Base-by-base conservation (phyloP, 306 rosid species). In the Senna tora region DNA sequence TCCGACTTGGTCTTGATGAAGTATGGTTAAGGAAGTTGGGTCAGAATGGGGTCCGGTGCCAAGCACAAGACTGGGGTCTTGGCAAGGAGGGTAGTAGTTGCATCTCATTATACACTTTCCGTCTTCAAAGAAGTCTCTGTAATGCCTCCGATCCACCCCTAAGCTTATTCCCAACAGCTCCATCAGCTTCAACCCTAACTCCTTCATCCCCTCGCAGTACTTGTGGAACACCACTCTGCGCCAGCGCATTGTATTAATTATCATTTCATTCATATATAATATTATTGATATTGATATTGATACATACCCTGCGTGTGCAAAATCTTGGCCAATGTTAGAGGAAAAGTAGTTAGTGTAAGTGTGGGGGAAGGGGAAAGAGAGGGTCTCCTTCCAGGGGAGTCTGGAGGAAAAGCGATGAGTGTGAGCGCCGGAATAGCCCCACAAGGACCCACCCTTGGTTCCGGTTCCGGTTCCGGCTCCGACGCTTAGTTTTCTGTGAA, bases 41-140 rank as follows among this genome's bases (percentile, higher is more conserved):
- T 91, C 97, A 21, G 90, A 86, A 67, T 88, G 97, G 21, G 97
- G 91, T 25, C 95, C 94, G 0, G 91, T 88, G 14, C 96, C 96
- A 3, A 90, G 64, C 9, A 77, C 71, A 25, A 77, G 67, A 32
- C 56, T 78, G 19, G 91, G 91, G 14, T 86, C 57, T 38, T 73
- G 46, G 65, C 93, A 88, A 22, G 55, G 47, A 32, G 93, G 96
- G 71, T 90, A 90, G 50, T 74, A 76, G 79, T 90, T 90, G 63
- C 89, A 86, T 79, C 96, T 81, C 86, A 87, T 73, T 16, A 90
- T 86, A 4, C 87, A 79, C 69, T 59, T 68, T 17, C 76, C 84
- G 30, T 86, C 96, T 65, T 87, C 85, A 45, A 90, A 90, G 30
- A 87, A 79, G 2, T 77, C 36, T 6, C 72, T 81, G 47, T 69